Conservation (phyloP, 108 stramenopile genomes). For the Aurantiochytrium sp. region DNA sequence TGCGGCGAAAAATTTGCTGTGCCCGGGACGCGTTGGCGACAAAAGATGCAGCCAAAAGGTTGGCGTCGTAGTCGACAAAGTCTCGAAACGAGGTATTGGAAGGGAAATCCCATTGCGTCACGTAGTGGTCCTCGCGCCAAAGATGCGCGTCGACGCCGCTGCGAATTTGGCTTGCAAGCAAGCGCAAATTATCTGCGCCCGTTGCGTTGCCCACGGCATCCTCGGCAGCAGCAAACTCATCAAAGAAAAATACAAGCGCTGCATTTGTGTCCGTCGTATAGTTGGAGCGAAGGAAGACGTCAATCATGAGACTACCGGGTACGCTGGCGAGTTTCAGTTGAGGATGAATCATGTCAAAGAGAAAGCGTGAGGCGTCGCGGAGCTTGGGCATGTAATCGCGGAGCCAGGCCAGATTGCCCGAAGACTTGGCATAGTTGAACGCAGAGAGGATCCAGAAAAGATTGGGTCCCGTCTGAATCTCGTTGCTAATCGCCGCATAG, state of each 20-base stretch:
- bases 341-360: constrained; percentile 17
- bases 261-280: constrained; percentile 33
- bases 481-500: constrained; percentile 24
- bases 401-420: constrained; percentile 17
- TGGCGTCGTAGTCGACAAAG: constrained; percentile 37
- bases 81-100: constrained; percentile 13
- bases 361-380: constrained; percentile 18
- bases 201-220: not conserved
- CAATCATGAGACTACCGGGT: constrained; percentile 36
- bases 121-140: constrained; percentile 38
- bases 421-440: constrained; percentile 21
- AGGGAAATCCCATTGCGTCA: constrained; percentile 29
- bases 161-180: not conserved
- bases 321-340: constrained; percentile 9
- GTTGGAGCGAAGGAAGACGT: constrained; percentile 32
- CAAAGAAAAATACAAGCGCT: constrained; percentile 10
- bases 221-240: constrained; percentile 22
- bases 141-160: not conserved
- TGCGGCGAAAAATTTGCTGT: not conserved
- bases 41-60: constrained; percentile 23
- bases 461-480: constrained; percentile 36
- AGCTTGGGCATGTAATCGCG: constrained; percentile 24
- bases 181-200: not conserved
- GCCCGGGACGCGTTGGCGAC: not conserved
- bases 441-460: constrained; percentile 33